Conservation (phyloP, 208 protist species). For the Naegleria gruberi region DNA sequence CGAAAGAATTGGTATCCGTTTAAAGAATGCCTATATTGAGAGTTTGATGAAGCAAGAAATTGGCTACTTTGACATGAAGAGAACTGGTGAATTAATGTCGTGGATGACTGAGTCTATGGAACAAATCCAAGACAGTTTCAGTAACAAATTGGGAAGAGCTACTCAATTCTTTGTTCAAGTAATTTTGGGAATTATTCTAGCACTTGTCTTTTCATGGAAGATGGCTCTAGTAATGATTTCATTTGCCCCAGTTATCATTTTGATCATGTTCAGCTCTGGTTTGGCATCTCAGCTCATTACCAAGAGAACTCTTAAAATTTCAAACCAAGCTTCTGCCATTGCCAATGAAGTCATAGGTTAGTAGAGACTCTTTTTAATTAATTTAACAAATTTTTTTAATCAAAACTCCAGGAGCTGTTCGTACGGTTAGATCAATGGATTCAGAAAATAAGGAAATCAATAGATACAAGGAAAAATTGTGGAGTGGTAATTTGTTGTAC, state of each 20-base stretch:
- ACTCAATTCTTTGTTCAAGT: neutral
- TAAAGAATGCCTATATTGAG: neutral
- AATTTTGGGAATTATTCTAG: slow-evolving; percentile 1
- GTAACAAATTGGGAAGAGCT: neutral
- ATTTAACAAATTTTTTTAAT: too few species aligned
- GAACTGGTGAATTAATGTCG: neutral
- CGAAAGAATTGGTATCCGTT: neutral
- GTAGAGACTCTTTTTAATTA: too few species aligned
- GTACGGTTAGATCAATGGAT: neutral
- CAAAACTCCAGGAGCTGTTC: neutral
- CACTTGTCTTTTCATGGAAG: neutral
- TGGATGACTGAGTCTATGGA: neutral
- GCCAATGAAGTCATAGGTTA: neutral
- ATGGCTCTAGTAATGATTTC: neutral
- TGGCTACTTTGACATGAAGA: slow-evolving; percentile 9
- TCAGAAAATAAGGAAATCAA: neutral
- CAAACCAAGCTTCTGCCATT: neutral
- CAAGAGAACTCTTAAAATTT: neutral
- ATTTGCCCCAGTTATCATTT: neutral
- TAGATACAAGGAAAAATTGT: neutral
- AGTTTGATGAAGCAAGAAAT: neutral
- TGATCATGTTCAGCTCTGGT: neutral
- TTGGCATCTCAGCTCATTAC: neutral
- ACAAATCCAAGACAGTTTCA: neutral
- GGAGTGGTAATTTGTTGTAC: neutral